Evolutionary conservation across 192 early-diverging fungal genomes (phyloP).

Genomic region (Lobosporangium transversale): DNA sequence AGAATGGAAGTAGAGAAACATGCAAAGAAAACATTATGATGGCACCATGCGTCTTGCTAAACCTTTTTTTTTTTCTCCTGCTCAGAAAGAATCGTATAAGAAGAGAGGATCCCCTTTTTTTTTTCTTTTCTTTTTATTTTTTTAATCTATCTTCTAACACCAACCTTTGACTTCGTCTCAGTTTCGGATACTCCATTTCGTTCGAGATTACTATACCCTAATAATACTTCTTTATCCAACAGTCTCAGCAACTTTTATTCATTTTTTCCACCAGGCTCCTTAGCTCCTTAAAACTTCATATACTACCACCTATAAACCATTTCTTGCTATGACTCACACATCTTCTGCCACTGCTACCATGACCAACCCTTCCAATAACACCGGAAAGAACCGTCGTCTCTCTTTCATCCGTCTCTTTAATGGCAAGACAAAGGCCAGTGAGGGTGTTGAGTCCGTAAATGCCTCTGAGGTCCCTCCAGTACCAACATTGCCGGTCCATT

Average conservation of each 20-base stretch:
- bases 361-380: conserved; percentile 4
- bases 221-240: neutral
- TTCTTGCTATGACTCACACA: neutral
- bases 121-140: no score
- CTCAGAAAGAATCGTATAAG: neutral
- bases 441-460: neutral
- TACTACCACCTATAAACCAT: neutral
- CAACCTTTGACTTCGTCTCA: no score
- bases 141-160: no score
- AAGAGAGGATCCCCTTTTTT: neutral
- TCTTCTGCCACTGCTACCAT: conserved; percentile 1
- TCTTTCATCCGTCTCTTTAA: conserved; percentile 43
- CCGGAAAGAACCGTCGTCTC: conserved; percentile 33
- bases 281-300: neutral
- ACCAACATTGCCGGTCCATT: conserved; percentile 26
- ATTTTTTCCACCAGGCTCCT: neutral
- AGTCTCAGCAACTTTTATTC: neutral
- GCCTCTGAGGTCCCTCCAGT: conserved; percentile 13
- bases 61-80: neutral
- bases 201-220: neutral
- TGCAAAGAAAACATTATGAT: neutral
- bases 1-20: no score
- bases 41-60: neutral
- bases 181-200: no score
- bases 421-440: conserved; percentile 9